Percentiles rank a stretch among this genome's conserved stretches.
These are phyloP conservation scores for Dactylis glomerata DNA, from an alignment of 176 grass and related monocot genomes.

Conservation along the genomic window DNA sequence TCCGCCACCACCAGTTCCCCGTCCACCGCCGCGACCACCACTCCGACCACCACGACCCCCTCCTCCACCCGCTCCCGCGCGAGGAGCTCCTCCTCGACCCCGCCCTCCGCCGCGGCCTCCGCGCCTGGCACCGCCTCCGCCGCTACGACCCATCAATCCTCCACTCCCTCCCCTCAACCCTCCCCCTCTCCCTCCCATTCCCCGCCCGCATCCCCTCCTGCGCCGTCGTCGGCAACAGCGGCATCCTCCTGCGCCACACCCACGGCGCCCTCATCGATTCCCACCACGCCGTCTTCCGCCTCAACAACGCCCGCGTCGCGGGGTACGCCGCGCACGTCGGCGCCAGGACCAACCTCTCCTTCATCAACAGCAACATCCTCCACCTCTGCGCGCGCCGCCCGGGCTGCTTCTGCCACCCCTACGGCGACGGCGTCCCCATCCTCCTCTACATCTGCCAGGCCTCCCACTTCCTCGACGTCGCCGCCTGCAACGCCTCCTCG, in stretches of 20 bases:
- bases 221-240: constrained; percentile 94
- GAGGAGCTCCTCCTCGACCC: constrained; percentile 39
- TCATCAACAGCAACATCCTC: constrained; percentile 97
- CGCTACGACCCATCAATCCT: constrained; percentile 68
- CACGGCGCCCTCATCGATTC: constrained; percentile 75
- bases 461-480: constrained; percentile 79
- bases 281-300: constrained; percentile 74
- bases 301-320: constrained; percentile 78
- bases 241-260: constrained; percentile 66
- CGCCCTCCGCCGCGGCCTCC: constrained; percentile 49
- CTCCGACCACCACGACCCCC: constrained; percentile 28
- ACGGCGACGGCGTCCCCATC: constrained; percentile 64
- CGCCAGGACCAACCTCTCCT: constrained; percentile 71
- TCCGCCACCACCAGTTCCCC: constrained; percentile 39
- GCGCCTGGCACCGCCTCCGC: constrained; percentile 64
- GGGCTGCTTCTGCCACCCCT: constrained; percentile 89
- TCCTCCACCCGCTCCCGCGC: constrained; percentile 42
- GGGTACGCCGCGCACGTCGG: constrained; percentile 64
- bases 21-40: constrained; percentile 37
- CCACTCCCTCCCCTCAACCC: constrained; percentile 30
- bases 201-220: constrained; percentile 53
- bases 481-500: constrained; percentile 63
- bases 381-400: constrained; percentile 61
- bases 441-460: constrained; percentile 94
- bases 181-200: constrained; percentile 16